Evolutionary conservation across 305 asterid species (phyloP).

Genomic region (Solanum hybrid): DNA sequence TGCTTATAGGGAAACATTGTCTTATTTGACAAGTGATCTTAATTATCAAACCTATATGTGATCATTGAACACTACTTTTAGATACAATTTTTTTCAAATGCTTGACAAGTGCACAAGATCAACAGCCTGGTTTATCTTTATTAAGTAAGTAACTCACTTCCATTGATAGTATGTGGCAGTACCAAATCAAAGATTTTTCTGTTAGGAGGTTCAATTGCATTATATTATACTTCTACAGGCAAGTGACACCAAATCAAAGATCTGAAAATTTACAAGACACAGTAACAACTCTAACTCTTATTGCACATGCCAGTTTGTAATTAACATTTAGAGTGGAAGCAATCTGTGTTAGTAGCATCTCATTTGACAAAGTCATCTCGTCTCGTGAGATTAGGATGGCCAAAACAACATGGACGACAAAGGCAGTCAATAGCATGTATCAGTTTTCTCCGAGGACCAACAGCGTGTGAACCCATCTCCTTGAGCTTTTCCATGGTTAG

Average conservation of each 20-base stretch:
- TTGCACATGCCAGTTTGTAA: neutral
- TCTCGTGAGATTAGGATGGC: slow-evolving; percentile 12
- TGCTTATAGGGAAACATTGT: neutral
- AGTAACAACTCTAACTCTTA: neutral
- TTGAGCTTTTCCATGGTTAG: slow-evolving; percentile 78
- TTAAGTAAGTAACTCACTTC: neutral
- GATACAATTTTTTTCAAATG: neutral
- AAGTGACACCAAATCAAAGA: neutral
- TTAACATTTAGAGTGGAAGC: neutral
- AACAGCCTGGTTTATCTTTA: no score
- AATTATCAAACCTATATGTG: neutral
- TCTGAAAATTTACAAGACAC: neutral
- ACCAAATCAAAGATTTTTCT: neutral
- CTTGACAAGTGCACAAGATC: neutral
- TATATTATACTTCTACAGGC: neutral
- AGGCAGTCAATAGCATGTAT: slow-evolving; percentile 89
- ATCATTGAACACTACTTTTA: neutral
- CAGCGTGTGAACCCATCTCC: slow-evolving; percentile 76
- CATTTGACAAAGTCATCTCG: neutral
- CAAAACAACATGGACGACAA: slow-evolving; percentile 76
- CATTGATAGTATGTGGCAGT: neutral
- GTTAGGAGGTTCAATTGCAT: neutral
- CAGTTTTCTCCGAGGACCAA: slow-evolving; percentile 89
- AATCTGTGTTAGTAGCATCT: neutral
- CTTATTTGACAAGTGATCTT: neutral